These are phyloP conservation scores for Plasmodium vinckei DNA, from an alignment of 169 alveolate genomes.

Conservation along the genomic window DNA sequence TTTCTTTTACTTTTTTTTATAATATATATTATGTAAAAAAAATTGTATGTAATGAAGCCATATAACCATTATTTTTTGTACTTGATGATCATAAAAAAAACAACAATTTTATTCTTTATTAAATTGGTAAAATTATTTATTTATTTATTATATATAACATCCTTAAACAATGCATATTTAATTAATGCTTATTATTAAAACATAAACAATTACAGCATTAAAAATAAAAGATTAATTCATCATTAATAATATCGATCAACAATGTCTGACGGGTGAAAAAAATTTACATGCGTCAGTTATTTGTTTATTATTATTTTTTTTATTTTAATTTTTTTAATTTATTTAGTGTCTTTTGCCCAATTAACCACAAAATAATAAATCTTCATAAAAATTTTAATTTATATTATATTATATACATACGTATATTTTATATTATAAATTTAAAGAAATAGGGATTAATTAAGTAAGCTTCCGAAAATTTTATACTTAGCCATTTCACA, in stretches of 20 bases:
- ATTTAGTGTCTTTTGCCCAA: no score
- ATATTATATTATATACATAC: no score
- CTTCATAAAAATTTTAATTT: no score
- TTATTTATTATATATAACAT: background rate
- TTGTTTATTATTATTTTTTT: no score
- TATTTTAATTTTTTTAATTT: no score
- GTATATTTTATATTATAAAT: no score
- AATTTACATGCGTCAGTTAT: background rate
- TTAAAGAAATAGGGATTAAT: no score
- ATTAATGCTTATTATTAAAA: no score
- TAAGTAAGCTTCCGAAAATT: no score
- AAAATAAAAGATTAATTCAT: constrained; percentile 4
- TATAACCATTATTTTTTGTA: background rate
- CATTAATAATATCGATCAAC: background rate
- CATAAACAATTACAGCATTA: background rate
- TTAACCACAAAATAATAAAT: no score
- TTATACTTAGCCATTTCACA: no score
- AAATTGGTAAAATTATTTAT: background rate
- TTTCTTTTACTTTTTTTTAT: constrained; percentile 13
- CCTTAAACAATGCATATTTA: no score
- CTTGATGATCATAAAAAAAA: background rate
- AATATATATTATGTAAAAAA: constrained; percentile 14
- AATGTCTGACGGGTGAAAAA: background rate
- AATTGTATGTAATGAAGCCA: background rate
- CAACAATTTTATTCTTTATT: background rate